A percentile compares a stretch with the other conserved stretches of the same genome.
phyloP scores from a whole-genome alignment of 139 green algal species.

The Asterochloris erici region DNA sequence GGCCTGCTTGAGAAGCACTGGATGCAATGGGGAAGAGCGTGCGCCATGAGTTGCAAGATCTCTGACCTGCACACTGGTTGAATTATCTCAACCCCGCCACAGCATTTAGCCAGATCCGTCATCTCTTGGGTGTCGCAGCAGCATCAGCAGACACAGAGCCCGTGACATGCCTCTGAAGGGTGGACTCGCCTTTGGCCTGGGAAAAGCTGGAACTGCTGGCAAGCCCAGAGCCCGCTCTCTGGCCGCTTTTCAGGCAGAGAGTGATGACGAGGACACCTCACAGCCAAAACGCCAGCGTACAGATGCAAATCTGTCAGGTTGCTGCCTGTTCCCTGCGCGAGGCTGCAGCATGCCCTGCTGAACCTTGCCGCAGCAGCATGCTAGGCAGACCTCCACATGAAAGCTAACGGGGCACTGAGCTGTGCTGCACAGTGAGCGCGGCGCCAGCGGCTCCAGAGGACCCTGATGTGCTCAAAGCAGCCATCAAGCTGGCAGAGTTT shows the following conservation, averaged over 20 bases:
- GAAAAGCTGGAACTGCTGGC: no score
- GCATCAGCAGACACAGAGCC: no score
- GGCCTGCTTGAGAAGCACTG: no score
- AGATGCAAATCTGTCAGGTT: not conserved
- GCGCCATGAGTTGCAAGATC: no score
- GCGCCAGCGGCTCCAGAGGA: conserved; percentile 8
- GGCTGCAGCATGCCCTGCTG: not conserved
- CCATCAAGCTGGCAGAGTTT: conserved; percentile 68
- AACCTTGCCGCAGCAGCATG: not conserved
- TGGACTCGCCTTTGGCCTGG: no score
- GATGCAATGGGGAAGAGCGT: no score
- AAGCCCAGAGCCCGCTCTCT: not conserved
- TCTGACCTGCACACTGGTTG: no score
- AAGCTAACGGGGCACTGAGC: not conserved
- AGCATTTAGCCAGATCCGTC: no score
- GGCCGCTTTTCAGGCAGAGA: not conserved
- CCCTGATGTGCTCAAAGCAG: conserved; percentile 34
- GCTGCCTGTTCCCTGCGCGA: not conserved
- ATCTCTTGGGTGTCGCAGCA: no score
- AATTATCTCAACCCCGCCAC: no score
- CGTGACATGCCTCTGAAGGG: no score
- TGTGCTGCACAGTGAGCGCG: not conserved
- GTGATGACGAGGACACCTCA: not conserved
- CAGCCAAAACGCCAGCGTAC: not conserved
- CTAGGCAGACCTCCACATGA: not conserved